Base-by-base conservation (phyloP, 108 stramenopile genomes). In the Skeletonema menzelii region DNA sequence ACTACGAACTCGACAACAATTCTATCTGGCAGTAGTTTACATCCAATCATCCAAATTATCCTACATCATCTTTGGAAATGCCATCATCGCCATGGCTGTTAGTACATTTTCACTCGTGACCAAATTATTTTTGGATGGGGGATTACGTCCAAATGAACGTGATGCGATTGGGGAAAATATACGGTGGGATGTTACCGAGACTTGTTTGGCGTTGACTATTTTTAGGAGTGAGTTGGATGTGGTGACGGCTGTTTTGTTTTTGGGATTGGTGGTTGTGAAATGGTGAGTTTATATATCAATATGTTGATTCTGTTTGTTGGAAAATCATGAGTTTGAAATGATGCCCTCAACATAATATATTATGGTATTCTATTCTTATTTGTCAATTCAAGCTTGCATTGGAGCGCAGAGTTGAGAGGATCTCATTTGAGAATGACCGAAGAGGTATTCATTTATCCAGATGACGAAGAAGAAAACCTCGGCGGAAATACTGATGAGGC, bases 121-220 rank as follows among this genome's bases (percentile, higher is more conserved):
- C 11, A 72, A 67, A 26, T 37, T 70, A 31, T 87, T 97, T 40
- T 82, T 99, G 62, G 75, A 90, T 17, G 94, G 96, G 14, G 91
- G 88, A 26, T 73, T 99, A 53, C 83, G 98, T 11, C 77, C 87
- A 42, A 80, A 78, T 55, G 98, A 99, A 77, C 87, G 94, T 2
- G 97, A 98, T 84, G 89, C 93, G 7, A 72, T 98, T 49, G 83
- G 77, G 58, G 98, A 99, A 62, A 91, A 91, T 73, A 86, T 95
- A 40, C 91, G 97, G 6, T 99, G 97, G 95, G 90, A 97, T 61
- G 82, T 99, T 60, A 97, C 96, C 17, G 99, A 99, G 86, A 99
- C 97, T 7, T 97, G 97, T 77, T 69, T 99, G 42, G 98, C 99
- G 0, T 80, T 99, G 67, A 97, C 99, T 20, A 96, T 98, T 58